phyloP scores from a whole-genome alignment of 164 flowering plant species.

The Vitis riparia region DNA sequence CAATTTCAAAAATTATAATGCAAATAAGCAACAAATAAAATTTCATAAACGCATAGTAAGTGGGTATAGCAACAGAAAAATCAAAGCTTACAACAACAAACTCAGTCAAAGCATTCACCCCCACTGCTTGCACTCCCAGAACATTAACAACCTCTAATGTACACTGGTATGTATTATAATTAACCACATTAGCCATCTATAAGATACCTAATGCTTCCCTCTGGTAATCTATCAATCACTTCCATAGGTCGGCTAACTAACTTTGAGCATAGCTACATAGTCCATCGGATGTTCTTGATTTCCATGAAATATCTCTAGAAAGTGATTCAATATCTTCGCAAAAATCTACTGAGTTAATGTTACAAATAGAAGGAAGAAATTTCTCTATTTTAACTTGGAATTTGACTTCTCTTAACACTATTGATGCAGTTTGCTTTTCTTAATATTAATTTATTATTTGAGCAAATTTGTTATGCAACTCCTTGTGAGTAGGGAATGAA shows the following conservation, averaged over 20 bases:
- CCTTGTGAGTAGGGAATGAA: too few relatives aligned
- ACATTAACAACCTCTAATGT: neutral
- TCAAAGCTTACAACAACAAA: neutral
- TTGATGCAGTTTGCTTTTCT: too few relatives aligned
- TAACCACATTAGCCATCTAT: neutral
- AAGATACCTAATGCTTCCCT: neutral
- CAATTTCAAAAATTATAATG: too few relatives aligned
- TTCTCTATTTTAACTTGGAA: too few relatives aligned
- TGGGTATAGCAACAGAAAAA: neutral
- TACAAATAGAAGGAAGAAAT: neutral
- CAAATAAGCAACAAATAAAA: too few relatives aligned
- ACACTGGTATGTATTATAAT: neutral
- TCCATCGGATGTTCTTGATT: neutral
- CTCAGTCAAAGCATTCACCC: neutral
- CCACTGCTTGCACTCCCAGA: neutral
- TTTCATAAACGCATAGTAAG: too few relatives aligned
- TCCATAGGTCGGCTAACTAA: neutral
- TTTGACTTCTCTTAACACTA: too few relatives aligned
- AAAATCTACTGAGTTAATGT: neutral
- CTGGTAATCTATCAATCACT: neutral
- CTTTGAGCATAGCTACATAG: neutral
- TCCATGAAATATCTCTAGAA: neutral
- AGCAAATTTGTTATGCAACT: too few relatives aligned
- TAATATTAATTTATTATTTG: too few relatives aligned
- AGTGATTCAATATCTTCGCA: too few relatives aligned